A percentile compares a stretch with the other conserved stretches of the same genome.
Evolutionary conservation across 495 filamentous ascomycete genomes (phyloP).

Genomic region (Baudoinia panamericana): DNA sequence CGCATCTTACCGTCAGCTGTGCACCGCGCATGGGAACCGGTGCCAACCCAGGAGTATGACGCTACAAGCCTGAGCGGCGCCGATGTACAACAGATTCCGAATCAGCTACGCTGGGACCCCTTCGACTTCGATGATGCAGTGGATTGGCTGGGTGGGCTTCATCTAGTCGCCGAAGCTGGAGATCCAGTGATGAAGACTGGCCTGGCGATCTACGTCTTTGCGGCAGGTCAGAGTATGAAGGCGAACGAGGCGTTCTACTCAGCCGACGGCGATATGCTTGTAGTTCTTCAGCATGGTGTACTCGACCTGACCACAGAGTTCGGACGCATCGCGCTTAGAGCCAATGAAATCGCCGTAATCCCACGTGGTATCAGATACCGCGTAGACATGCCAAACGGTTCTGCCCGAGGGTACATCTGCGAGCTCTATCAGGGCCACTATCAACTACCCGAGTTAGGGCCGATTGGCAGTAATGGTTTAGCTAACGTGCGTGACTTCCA

Average conservation of each 20-base stretch:
- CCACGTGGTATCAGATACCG: constrained; percentile 20
- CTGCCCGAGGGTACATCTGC: constrained; percentile 18
- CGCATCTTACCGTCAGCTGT: constrained; percentile 14
- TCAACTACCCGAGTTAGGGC: constrained; percentile 37
- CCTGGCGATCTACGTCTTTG: constrained; percentile 12
- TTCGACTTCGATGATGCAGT: constrained; percentile 6
- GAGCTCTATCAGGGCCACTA: constrained; percentile 20
- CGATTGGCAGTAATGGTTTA: constrained; percentile 38
- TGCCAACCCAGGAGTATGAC: background rate
- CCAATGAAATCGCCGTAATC: constrained; percentile 20
- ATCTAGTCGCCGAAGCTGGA: constrained; percentile 8
- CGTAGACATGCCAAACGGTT: constrained; percentile 11
- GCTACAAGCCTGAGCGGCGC: background rate
- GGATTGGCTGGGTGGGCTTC: constrained; percentile 10
- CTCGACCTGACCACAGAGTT: constrained; percentile 21
- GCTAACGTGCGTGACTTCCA: constrained; percentile 41
- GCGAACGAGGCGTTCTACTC: constrained; percentile 16
- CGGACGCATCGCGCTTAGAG: constrained; percentile 15
- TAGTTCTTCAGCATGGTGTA: constrained; percentile 18
- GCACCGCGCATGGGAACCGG: constrained; percentile 1
- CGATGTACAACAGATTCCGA: constrained; percentile 8
- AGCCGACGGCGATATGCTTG: constrained; percentile 21
- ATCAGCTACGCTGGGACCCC: constrained; percentile 15
- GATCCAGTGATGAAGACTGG: constrained; percentile 14
- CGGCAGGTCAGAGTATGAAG: constrained; percentile 6